Evolutionary conservation across 331 rosid species (phyloP), one percentile per base, ranked within the genome.

Genomic region (Acacia pycnantha): DNA sequence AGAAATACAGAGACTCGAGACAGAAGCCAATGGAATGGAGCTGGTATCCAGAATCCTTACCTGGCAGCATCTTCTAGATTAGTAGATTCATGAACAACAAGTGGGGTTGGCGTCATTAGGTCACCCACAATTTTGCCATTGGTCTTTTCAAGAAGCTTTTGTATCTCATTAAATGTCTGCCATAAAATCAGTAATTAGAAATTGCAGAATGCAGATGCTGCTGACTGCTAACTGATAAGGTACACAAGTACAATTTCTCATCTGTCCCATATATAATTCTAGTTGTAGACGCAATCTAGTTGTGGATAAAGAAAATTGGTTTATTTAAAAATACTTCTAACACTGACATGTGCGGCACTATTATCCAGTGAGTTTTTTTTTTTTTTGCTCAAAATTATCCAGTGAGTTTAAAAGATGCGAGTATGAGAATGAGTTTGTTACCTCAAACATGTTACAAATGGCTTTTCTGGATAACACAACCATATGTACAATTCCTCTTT

Each of bases 61-160:
- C 96, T 86, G 70, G 97, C 98, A 81, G 97, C 98, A 74, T 87
- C 97, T 88, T 91, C 97, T n/a, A 95, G 85, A 74, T 85, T 86
- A 81, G 95, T 88, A 35, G 91, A 88, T 84, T 89, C 91, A 58
- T 82, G 86, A 74, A 95, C 97, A 88, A 92, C 90, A 70, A 95
- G 95, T 14, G 98, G 98, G 77, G 91, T 86, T 27, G 93, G 87
- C 29, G 98, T 95, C 98, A 95, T 95, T 35, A 95, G 82, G 85
- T 95, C 98, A 19, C 97, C 98, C 31, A 95, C 92, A 84, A 93
- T 90, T 91, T 93, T 84, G 8, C 97, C 98, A 43, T 93, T 88
- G 43, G 92, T 93, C 87, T 95, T 95, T 81, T 87, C 80, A 68
- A 95, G 92, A 78, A 93, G 87, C 70, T 85, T 91, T 78, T 95